Evolutionary conservation across 768 basidiomycete genomes (phyloP).

Genomic region (Thelephora ganbajun): DNA sequence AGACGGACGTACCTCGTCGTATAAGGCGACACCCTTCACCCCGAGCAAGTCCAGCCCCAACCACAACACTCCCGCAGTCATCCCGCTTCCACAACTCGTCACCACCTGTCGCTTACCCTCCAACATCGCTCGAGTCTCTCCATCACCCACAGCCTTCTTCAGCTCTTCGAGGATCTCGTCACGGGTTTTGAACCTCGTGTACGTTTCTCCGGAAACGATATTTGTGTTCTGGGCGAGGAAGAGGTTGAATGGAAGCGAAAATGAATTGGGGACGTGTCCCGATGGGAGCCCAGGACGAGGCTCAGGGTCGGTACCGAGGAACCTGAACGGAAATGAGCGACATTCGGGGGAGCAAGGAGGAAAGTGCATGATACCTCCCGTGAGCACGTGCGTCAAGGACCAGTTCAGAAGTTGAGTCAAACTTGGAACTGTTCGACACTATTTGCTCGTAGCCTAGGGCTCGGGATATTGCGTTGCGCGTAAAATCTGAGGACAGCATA

Average conservation of each 20-base stretch:
- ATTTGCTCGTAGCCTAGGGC: constrained; percentile 67
- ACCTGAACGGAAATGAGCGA: constrained; percentile 32
- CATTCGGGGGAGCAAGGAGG: neutral
- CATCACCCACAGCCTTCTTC: constrained; percentile 45
- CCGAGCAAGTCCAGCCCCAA: constrained; percentile 68
- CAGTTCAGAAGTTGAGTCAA: constrained; percentile 40
- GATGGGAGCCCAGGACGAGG: constrained; percentile 79
- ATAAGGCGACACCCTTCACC: constrained; percentile 50
- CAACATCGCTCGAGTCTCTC: constrained; percentile 40
- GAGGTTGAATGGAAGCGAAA: constrained; percentile 69
- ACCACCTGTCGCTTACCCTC: constrained; percentile 48
- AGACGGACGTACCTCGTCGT: constrained; percentile 69
- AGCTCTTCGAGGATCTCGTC: constrained; percentile 47
- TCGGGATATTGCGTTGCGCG: constrained; percentile 1
- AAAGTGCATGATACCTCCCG: constrained; percentile 43
- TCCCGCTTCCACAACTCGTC: constrained; percentile 87
- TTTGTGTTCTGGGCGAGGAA: constrained; percentile 40
- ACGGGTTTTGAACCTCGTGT: constrained; percentile 36
- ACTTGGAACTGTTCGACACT: constrained; percentile 44
- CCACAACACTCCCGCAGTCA: constrained; percentile 96
- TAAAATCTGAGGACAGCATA: neutral
- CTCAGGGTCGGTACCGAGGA: constrained; percentile 69
- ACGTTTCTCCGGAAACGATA: constrained; percentile 3
- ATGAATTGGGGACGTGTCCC: constrained; percentile 84
- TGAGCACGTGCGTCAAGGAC: constrained; percentile 80